Percentiles rank a stretch among this genome's conserved stretches.
These are phyloP conservation scores for Huntiella moniliformis DNA, from an alignment of 2,329 filamentous ascomycete species.

Conservation along the genomic window DNA sequence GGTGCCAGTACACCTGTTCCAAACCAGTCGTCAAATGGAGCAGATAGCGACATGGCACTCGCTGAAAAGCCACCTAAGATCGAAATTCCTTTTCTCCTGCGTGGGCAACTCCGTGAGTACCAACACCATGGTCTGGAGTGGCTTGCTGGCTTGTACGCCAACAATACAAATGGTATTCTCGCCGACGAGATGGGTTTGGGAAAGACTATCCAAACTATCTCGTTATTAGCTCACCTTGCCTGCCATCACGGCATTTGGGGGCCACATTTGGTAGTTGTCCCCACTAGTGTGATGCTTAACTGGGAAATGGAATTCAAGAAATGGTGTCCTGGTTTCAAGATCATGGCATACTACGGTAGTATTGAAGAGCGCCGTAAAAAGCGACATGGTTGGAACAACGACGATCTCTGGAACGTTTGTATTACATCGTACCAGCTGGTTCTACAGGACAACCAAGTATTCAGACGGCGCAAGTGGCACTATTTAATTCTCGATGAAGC, in stretches of 20 bases:
- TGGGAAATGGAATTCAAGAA: conserved; percentile 99
- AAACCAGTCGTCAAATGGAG: too few species aligned
- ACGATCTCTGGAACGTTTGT: conserved; percentile 89
- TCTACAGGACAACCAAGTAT: conserved; percentile 79
- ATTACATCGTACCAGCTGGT: conserved; percentile 97
- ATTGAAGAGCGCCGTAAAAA: conserved; percentile 84
- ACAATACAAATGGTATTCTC: conserved; percentile 85
- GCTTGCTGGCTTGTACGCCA: conserved; percentile 82
- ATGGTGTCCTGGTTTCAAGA: conserved; percentile 95
- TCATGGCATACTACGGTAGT: conserved; percentile 88
- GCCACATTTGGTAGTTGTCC: conserved; percentile 85
- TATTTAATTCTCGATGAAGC: conserved; percentile 97
- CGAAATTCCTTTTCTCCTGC: conserved; percentile 61
- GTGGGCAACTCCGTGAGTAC: conserved; percentile 82
- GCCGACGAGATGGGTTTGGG: conserved; percentile 97
- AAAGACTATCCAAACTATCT: conserved; percentile 96
- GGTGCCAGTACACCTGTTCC: too few species aligned
- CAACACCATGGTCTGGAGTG: conserved; percentile 95
- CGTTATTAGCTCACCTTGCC: conserved; percentile 78
- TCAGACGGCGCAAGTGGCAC: conserved; percentile 85
- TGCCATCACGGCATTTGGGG: conserved; percentile 87
- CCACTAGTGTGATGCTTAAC: conserved; percentile 95
- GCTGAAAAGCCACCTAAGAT: conserved; percentile 31
- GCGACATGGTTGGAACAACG: conserved; percentile 79
- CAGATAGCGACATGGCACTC: too few species aligned